A percentile compares a stretch with the other conserved stretches of the same genome.
Evolutionary conservation across 2,329 filamentous ascomycete genomes (phyloP).

Genomic region (Verticillium nubilum): DNA sequence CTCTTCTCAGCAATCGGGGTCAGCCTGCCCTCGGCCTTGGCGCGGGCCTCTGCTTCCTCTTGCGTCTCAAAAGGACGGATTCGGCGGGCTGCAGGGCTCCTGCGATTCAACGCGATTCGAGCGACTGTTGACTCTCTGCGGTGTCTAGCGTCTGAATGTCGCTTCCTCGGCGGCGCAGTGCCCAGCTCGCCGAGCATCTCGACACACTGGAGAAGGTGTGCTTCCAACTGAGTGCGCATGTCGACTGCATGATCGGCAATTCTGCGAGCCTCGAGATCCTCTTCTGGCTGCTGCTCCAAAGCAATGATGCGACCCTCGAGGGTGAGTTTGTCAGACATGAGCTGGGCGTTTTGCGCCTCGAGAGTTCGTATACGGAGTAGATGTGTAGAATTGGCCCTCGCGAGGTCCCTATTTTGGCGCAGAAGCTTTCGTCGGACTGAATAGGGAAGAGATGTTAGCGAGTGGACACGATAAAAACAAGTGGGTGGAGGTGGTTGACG

Average conservation of each 20-base stretch:
- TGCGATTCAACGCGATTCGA: slow-evolving; percentile 15
- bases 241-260: slow-evolving; percentile 61
- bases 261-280: slow-evolving; percentile 52
- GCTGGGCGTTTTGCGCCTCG: slow-evolving; percentile 68
- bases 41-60: slow-evolving; percentile 45
- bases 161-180: slow-evolving; percentile 49
- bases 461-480: neutral
- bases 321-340: slow-evolving; percentile 74
- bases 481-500: neutral
- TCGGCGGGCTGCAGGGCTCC: slow-evolving; percentile 43
- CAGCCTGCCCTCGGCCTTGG: slow-evolving; percentile 49
- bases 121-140: slow-evolving; percentile 4
- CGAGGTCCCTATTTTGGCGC: slow-evolving; percentile 79
- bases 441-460: slow-evolving; percentile 8
- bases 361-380: slow-evolving; percentile 71
- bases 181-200: slow-evolving; percentile 62
- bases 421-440: slow-evolving; percentile 74
- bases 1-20: slow-evolving; percentile 63
- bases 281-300: slow-evolving; percentile 57
- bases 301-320: slow-evolving; percentile 66
- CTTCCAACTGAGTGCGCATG: slow-evolving; percentile 67
- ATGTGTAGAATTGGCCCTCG: slow-evolving; percentile 71
- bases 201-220: slow-evolving; percentile 66
- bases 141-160: slow-evolving; percentile 22
- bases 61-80: slow-evolving; percentile 52